phyloP scores from a whole-genome alignment of 345 rosid genomes.

The Corchorus olitorius region DNA sequence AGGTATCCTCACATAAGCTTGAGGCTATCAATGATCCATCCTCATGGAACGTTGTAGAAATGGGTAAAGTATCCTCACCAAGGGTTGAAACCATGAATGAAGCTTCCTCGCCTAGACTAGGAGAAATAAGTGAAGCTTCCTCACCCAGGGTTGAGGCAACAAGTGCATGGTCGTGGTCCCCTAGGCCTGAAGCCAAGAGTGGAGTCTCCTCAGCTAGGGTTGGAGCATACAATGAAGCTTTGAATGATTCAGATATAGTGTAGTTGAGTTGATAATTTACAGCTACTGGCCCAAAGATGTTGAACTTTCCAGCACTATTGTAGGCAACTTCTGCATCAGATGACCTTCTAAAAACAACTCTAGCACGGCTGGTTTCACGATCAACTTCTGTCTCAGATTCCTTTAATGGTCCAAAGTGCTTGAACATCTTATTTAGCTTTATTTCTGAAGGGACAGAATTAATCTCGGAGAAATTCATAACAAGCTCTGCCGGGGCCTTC shows the following conservation, averaged over 20 bases:
- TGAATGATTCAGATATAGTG: slow-evolving; percentile 59
- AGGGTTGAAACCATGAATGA: slow-evolving; percentile 19
- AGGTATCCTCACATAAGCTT: slow-evolving; percentile 10
- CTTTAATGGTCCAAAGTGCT: slow-evolving; percentile 73
- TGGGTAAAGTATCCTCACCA: slow-evolving; percentile 17
- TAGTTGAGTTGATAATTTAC: slow-evolving; percentile 82
- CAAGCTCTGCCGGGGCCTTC: slow-evolving; percentile 75
- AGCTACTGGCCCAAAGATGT: slow-evolving; percentile 63
- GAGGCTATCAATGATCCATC: not conserved
- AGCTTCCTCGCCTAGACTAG: slow-evolving; percentile 19
- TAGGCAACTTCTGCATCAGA: slow-evolving; percentile 82
- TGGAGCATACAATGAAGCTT: slow-evolving; percentile 42
- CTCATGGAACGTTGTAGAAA: slow-evolving; percentile 11
- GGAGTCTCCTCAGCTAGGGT: slow-evolving; percentile 28
- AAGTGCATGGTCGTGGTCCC: slow-evolving; percentile 10
- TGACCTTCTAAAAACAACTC: slow-evolving; percentile 77
- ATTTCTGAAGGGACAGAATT: slow-evolving; percentile 75
- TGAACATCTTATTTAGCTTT: slow-evolving; percentile 80
- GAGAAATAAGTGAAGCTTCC: slow-evolving; percentile 6
- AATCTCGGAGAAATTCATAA: slow-evolving; percentile 68
- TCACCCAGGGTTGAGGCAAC: slow-evolving; percentile 10
- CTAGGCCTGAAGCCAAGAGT: not conserved
- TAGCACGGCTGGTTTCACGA: slow-evolving; percentile 71
- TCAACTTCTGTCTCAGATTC: slow-evolving; percentile 81
- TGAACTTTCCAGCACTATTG: slow-evolving; percentile 76